These are phyloP conservation scores for Linnemannia schmuckeri DNA, from an alignment of 192 early-diverging fungal species.

Conservation along the genomic window DNA sequence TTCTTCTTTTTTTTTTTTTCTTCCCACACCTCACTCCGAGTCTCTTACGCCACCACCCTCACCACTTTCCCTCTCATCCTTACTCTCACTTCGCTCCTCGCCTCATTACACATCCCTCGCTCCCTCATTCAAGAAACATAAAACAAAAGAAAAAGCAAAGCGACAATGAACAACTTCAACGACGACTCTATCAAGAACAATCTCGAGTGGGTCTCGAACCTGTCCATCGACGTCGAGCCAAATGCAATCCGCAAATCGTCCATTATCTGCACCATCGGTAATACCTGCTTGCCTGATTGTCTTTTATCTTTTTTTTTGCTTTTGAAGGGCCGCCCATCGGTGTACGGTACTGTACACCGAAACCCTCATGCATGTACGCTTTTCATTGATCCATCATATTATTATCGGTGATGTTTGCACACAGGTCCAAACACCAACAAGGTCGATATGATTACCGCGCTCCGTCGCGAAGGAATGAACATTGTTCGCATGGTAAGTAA, in stretches of 20 bases:
- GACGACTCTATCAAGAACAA: constrained; percentile 65
- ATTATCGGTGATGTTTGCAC: not conserved
- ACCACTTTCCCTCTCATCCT: not conserved
- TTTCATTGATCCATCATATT: not conserved
- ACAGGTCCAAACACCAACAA: constrained; percentile 81
- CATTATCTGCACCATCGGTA: constrained; percentile 87
- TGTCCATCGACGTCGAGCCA: constrained; percentile 71
- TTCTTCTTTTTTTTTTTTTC: not conserved
- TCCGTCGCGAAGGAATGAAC: constrained; percentile 85
- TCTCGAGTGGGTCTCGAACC: constrained; percentile 79
- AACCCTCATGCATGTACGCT: not conserved
- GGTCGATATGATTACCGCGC: constrained; percentile 75
- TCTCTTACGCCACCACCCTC: not conserved
- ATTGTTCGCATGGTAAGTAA: constrained; percentile 77
- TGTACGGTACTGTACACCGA: not conserved
- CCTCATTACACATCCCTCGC: not conserved
- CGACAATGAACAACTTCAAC: constrained; percentile 20
- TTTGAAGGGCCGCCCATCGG: not conserved
- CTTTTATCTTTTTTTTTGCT: not conserved
- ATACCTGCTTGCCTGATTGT: not conserved
- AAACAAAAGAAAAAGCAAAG: not conserved
- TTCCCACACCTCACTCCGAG: not conserved
- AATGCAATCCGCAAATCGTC: constrained; percentile 78
- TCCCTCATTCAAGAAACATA: not conserved
- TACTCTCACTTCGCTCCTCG: not conserved